These are phyloP conservation scores for Posidonia oceanica DNA, from an alignment of 116 monocot genomes.

Conservation along the genomic window DNA sequence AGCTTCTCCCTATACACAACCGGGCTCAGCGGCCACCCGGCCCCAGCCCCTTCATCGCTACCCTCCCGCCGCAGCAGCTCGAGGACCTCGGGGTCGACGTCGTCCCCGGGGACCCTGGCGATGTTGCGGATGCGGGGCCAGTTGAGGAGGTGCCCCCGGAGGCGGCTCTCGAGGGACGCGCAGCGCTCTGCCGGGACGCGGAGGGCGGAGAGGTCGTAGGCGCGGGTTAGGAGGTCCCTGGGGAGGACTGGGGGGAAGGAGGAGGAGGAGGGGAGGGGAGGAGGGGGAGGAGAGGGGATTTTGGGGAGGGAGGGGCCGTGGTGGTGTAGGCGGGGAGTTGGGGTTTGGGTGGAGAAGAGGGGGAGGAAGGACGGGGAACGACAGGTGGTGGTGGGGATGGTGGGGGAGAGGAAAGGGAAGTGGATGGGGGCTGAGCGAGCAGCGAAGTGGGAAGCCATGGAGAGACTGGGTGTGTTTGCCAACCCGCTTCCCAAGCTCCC, in stretches of 20 bases:
- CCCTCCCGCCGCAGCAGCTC: constrained; percentile 15
- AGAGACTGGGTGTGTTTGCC: no score
- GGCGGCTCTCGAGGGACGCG: constrained; percentile 62
- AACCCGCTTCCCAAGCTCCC: no score
- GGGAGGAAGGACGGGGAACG: neutral
- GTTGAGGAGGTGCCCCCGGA: constrained; percentile 98
- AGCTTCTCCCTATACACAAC: constrained; percentile 83
- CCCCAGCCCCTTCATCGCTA: constrained; percentile 1
- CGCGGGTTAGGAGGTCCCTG: constrained; percentile 34
- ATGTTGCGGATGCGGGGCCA: constrained; percentile 90
- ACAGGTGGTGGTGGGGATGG: neutral
- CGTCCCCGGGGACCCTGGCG: constrained; percentile 62
- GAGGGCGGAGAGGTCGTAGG: constrained; percentile 59
- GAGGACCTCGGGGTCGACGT: constrained; percentile 40
- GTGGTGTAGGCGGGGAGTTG: constrained; percentile 1
- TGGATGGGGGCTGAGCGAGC: neutral
- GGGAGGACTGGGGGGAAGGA: constrained; percentile 15
- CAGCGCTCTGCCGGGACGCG: constrained; percentile 60
- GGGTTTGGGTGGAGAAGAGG: constrained; percentile 9
- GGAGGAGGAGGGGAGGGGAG: neutral
- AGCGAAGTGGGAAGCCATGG: no score
- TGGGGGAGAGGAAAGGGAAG: neutral
- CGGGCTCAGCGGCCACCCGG: constrained; percentile 21
- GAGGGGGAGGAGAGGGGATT: constrained; percentile 6
- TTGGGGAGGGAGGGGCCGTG: constrained; percentile 57